A percentile compares a stretch with the other conserved stretches of the same genome.
Evolutionary conservation across 768 basidiomycete genomes (phyloP).

Genomic region (Hemileccinum impolitum): DNA sequence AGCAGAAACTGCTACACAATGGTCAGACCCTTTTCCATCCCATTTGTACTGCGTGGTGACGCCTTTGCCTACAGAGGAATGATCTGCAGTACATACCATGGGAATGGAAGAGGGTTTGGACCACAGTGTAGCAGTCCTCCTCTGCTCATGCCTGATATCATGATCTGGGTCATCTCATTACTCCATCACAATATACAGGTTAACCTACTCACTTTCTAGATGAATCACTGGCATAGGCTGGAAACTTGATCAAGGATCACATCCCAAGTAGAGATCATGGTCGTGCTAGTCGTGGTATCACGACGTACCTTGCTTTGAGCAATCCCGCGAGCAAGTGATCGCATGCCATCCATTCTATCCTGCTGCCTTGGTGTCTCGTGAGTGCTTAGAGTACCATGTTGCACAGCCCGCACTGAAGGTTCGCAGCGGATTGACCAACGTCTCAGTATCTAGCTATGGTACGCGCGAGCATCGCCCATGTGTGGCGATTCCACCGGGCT

Average conservation of each 20-base stretch:
- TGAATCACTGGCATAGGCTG: background rate
- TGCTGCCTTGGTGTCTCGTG: background rate
- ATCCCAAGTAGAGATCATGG: background rate
- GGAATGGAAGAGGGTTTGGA: constrained; percentile 45
- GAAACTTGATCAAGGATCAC: background rate
- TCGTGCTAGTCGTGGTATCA: background rate
- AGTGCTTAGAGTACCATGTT: background rate
- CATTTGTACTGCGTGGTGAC: constrained; percentile 27
- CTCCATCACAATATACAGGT: background rate
- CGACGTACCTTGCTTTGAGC: background rate
- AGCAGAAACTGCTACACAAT: constrained; percentile 20
- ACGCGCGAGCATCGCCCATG: background rate
- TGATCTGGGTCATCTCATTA: constrained; percentile 1
- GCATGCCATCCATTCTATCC: background rate
- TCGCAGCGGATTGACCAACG: background rate
- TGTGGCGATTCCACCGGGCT: background rate
- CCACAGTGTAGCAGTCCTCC: constrained; percentile 17
- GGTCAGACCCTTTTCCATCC: constrained; percentile 27
- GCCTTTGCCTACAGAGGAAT: constrained; percentile 29
- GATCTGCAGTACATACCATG: constrained; percentile 42
- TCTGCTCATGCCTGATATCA: background rate
- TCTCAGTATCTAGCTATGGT: background rate
- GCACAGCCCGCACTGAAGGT: background rate
- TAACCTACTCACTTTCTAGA: background rate
- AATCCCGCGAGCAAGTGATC: background rate